phyloP scores from a whole-genome alignment of 2,329 filamentous ascomycete genomes.

The Falciphora oryzae region DNA sequence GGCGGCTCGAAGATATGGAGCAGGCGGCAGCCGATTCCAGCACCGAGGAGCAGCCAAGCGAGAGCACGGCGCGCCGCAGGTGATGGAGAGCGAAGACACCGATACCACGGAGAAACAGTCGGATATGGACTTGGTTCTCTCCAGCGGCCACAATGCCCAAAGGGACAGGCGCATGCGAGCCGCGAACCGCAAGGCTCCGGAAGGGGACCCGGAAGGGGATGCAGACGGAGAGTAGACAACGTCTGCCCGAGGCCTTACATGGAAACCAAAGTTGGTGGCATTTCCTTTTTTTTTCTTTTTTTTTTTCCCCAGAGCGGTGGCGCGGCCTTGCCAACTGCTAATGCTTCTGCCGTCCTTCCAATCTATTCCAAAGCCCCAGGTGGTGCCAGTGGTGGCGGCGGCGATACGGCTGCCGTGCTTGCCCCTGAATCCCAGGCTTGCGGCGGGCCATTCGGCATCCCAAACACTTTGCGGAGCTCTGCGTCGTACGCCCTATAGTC shows the following conservation, averaged over 20 bases:
- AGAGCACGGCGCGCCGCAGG: too few relatives aligned
- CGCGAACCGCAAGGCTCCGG: neutral
- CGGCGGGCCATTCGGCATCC: neutral
- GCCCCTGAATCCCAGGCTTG: neutral
- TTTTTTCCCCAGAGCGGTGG: too few relatives aligned
- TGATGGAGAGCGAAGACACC: too few relatives aligned
- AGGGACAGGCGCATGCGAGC: neutral
- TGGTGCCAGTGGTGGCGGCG: too few relatives aligned
- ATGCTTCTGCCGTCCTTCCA: neutral
- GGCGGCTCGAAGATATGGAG: too few relatives aligned
- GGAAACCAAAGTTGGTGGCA: too few relatives aligned
- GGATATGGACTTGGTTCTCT: neutral
- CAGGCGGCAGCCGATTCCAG: too few relatives aligned
- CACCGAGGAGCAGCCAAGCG: too few relatives aligned
- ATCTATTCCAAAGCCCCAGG: neutral
- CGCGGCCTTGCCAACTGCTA: neutral
- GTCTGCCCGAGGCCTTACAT: too few relatives aligned
- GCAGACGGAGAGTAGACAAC: neutral
- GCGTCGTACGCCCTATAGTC: constrained; percentile 17
- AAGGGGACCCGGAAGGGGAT: neutral
- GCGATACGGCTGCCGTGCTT: too few relatives aligned
- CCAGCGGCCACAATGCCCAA: neutral
- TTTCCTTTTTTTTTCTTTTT: neutral
- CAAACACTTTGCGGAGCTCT: constrained; percentile 16
- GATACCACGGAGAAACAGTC: neutral